Evolutionary conservation across 768 basidiomycete species (phyloP).

Genomic region (Boletellus ananiceps): DNA sequence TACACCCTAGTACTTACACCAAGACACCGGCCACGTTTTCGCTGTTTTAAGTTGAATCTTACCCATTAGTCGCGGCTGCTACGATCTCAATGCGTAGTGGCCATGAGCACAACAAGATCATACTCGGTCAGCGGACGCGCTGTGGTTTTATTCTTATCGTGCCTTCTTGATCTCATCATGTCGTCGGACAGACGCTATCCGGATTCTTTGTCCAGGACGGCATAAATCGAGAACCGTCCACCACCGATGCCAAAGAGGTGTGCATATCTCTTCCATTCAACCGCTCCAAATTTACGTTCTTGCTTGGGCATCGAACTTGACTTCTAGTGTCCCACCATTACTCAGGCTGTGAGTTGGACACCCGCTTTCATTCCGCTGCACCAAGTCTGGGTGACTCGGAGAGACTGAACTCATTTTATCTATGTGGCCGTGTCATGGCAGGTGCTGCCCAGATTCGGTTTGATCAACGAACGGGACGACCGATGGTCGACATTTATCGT

Average conservation of each 20-base stretch:
- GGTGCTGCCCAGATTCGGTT: constrained; percentile 21
- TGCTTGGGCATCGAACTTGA: background rate
- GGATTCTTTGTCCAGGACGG: constrained; percentile 24
- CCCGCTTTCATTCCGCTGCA: background rate
- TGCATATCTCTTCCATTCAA: background rate
- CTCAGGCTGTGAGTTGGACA: constrained; percentile 14
- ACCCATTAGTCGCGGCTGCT: too few relatives aligned
- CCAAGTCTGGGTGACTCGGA: too few relatives aligned
- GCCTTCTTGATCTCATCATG: background rate
- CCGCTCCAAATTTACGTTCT: too few relatives aligned
- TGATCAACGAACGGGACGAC: constrained; percentile 42
- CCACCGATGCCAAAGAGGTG: constrained; percentile 2
- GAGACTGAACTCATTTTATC: background rate
- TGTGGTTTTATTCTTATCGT: background rate
- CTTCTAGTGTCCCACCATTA: background rate
- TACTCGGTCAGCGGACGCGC: constrained; percentile 11
- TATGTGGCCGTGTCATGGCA: background rate
- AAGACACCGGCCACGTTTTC: too few relatives aligned
- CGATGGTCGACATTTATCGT: constrained; percentile 46
- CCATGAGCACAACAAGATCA: constrained; percentile 5
- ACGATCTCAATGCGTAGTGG: too few relatives aligned
- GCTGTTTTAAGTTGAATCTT: too few relatives aligned
- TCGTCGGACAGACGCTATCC: constrained; percentile 8
- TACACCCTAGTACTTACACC: too few relatives aligned
- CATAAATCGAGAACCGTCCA: background rate